Evolutionary conservation across 495 filamentous ascomycete genomes (phyloP), one percentile per base, ranked within the genome.

Genomic region (Bacidia gigantensis): DNA sequence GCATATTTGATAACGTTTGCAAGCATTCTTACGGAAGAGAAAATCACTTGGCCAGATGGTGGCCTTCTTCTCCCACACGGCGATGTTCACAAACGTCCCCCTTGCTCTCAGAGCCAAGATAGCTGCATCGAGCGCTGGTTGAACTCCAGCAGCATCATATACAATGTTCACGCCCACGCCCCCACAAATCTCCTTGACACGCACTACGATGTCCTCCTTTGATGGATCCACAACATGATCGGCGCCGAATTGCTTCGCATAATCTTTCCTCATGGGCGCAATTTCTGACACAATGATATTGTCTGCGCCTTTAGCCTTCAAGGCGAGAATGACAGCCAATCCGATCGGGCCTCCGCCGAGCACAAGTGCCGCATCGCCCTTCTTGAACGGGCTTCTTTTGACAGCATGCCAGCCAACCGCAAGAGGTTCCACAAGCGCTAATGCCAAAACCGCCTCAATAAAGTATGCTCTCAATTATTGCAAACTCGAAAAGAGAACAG

Each of bases 361-460:
- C 22, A 85, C 65, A 17, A 84, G 59, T 2, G 71, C 71, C 2
- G 66, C 66, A 48, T 77, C 67, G n/a, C 66, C 65, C 14, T 61
- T 52, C 50, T 79, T 71, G 57, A 79, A 68, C 0, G 72, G 68
- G 14, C 70, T 73, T 41, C 69, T 60, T 17, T 72, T 73, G 39
- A 83, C 73, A n/a, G 78, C 78, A 60, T 84, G 79, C 79, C 79
- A 84, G 49, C 71, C 81, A 3, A 83, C 80, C 10, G 77, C 65
- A 0, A 84, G 65, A 0, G 81, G 81, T 52, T 84, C 80, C 42
- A 82, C 64, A 17, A 80, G 64, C 2, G 79, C 77, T 66, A 60
- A 17, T 35, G n/a, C n/a, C n/a, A 5, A 35, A 35, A 35, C 7
- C 14, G 29, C 14, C 29, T 7, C 7, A 5, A 35, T 14, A 5